phyloP scores from a whole-genome alignment of 2,329 filamentous ascomycete species.

The Diaporthe eres region DNA sequence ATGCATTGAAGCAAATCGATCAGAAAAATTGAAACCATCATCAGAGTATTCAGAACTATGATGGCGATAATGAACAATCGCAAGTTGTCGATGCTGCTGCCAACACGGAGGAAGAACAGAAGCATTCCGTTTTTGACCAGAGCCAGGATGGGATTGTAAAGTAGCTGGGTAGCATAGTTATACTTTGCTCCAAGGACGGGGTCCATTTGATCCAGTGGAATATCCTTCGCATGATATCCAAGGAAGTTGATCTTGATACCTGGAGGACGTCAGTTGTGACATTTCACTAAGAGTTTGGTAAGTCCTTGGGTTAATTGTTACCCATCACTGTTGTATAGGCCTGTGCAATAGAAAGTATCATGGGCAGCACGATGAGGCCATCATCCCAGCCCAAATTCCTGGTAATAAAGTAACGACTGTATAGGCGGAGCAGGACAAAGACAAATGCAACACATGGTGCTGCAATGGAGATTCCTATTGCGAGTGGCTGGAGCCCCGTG shows the following conservation, averaged over 20 bases:
- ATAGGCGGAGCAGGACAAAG: slow-evolving; percentile 28
- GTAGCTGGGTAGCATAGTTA: slow-evolving; percentile 56
- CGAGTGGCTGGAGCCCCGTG: slow-evolving; percentile 24
- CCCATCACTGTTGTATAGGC: slow-evolving; percentile 31
- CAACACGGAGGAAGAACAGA: slow-evolving; percentile 60
- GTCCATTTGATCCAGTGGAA: slow-evolving; percentile 41
- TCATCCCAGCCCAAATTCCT: slow-evolving; percentile 34
- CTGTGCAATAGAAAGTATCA: slow-evolving; percentile 34
- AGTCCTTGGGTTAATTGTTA: background rate
- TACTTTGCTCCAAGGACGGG: slow-evolving; percentile 42
- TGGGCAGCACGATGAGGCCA: slow-evolving; percentile 27
- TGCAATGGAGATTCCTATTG: slow-evolving; percentile 30
- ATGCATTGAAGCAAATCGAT: slow-evolving; percentile 52
- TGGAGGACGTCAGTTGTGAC: background rate
- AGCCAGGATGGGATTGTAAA: slow-evolving; percentile 62
- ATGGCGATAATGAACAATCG: slow-evolving; percentile 49
- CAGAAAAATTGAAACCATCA: slow-evolving; percentile 50
- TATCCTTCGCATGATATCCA: slow-evolving; percentile 37
- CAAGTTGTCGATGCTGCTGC: slow-evolving; percentile 53
- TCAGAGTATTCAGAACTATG: slow-evolving; percentile 50
- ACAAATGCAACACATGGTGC: slow-evolving; percentile 33
- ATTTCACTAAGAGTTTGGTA: background rate
- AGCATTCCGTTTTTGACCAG: slow-evolving; percentile 61
- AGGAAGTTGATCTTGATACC: slow-evolving; percentile 31
- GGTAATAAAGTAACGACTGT: slow-evolving; percentile 34